Evolutionary conservation across 2,329 filamentous ascomycete species (phyloP).

Genomic region (Coniochaeta ligniaria): DNA sequence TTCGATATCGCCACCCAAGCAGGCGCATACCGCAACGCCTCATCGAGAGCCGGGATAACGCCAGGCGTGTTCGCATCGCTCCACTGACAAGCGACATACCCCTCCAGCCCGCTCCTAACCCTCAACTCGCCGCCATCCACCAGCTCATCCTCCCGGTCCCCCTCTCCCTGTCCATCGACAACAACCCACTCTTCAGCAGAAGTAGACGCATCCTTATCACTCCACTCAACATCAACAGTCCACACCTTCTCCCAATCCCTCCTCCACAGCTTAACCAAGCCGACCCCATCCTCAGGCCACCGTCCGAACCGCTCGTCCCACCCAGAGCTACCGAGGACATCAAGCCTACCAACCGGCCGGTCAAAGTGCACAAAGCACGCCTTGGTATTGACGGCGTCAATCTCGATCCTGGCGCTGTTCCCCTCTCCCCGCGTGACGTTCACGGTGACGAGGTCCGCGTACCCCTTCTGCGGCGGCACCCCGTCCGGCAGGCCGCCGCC

Average conservation of each 20-base stretch:
- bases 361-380: constrained; percentile 70
- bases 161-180: constrained; percentile 1
- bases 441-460: constrained; percentile 57
- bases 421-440: constrained; percentile 40
- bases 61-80: constrained; percentile 70
- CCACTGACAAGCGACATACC: constrained; percentile 74
- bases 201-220: constrained; percentile 15
- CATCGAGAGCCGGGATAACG: constrained; percentile 76
- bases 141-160: not conserved
- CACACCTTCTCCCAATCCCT: constrained; percentile 71
- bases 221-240: constrained; percentile 68
- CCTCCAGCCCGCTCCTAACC: constrained; percentile 39
- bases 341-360: constrained; percentile 56
- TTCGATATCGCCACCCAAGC: constrained; percentile 76
- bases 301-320: constrained; percentile 60
- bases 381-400: constrained; percentile 70
- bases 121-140: constrained; percentile 18
- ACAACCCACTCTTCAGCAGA: not conserved
- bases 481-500: constrained; percentile 35
- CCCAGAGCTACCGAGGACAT: constrained; percentile 51
- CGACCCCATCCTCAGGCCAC: constrained; percentile 50
- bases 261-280: constrained; percentile 57
- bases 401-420: constrained; percentile 52
- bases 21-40: constrained; percentile 69
- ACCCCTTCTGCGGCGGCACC: constrained; percentile 33